Conservation (phyloP, 2,329 filamentous ascomycete species). For the Calonectria pseudoreteaudii region DNA sequence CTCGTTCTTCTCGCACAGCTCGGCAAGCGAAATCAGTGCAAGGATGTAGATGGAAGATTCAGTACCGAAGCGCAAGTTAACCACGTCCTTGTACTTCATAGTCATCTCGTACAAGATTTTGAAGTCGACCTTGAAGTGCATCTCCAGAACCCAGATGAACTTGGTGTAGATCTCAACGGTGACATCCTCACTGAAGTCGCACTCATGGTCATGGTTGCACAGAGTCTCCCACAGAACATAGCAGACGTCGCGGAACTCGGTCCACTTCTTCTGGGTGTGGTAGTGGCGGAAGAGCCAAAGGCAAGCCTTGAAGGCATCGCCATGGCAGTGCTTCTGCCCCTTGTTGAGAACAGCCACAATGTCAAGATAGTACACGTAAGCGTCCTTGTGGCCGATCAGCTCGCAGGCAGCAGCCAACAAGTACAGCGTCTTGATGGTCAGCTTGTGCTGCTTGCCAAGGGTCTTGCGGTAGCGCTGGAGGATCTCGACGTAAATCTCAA, state of each 20-base stretch:
- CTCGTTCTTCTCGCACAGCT: conserved; percentile 58
- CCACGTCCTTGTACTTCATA: conserved; percentile 60
- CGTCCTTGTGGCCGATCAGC: conserved; percentile 46
- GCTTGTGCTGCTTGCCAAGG: conserved; percentile 42
- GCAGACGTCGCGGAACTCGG: conserved; percentile 59
- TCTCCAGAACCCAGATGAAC: conserved; percentile 60
- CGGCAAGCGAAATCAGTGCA: conserved; percentile 54
- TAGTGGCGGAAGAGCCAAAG: conserved; percentile 58
- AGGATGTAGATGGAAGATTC: conserved; percentile 43
- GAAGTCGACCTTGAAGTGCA: conserved; percentile 56
- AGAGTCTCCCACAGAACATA: conserved; percentile 56
- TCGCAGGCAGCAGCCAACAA: conserved; percentile 37
- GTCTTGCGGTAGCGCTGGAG: conserved; percentile 47
- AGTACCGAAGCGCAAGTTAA: conserved; percentile 51
- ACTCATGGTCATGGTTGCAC: conserved; percentile 50
- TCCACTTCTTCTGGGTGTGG: conserved; percentile 56
- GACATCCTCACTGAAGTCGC: conserved; percentile 54
- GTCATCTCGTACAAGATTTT: conserved; percentile 56
- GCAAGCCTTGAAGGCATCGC: conserved; percentile 59
- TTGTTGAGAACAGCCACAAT: conserved; percentile 50
- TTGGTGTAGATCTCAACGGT: conserved; percentile 56
- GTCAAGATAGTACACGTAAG: conserved; percentile 51
- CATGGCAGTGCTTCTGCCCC: conserved; percentile 47
- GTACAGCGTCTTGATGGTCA: conserved; percentile 52
- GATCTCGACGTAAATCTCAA: conserved; percentile 50